Conservation (phyloP, 1,284 basidiomycete species). For the Mycosarcoma mackinlayi region DNA sequence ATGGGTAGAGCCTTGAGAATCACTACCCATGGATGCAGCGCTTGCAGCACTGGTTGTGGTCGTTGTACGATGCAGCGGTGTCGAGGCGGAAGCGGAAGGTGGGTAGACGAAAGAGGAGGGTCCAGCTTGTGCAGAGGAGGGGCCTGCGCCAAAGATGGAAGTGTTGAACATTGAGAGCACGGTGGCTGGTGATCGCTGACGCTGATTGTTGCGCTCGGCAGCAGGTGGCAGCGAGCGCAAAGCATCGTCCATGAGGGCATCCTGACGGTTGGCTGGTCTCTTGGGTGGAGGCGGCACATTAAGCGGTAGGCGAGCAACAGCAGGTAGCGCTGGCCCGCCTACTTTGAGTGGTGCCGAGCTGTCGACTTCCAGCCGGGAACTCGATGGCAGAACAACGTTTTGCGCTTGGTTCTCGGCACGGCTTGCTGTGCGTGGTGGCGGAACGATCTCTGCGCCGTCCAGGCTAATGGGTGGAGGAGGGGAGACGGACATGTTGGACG, state of each 20-base stretch:
- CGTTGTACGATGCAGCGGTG: slow-evolving; percentile 23
- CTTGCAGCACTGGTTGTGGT: slow-evolving; percentile 19
- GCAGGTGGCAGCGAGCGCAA: slow-evolving; percentile 47
- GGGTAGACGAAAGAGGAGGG: slow-evolving; percentile 23
- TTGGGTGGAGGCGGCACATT: slow-evolving; percentile 35
- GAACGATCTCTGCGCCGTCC: neutral
- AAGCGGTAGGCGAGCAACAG: slow-evolving; percentile 21
- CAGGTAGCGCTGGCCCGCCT: slow-evolving; percentile 15
- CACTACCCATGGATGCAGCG: slow-evolving; percentile 3
- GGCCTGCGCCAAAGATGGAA: slow-evolving; percentile 8
- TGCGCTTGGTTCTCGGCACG: neutral
- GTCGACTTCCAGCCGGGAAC: no score
- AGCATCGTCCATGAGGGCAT: slow-evolving; percentile 48
- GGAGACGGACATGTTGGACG: slow-evolving; percentile 12
- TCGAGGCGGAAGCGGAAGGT: slow-evolving; percentile 9
- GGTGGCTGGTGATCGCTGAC: slow-evolving; percentile 30
- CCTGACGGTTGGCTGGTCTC: slow-evolving; percentile 28
- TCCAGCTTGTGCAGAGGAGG: slow-evolving; percentile 6
- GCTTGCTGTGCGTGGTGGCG: neutral
- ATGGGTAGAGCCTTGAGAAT: slow-evolving; percentile 25
- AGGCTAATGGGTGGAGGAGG: slow-evolving; percentile 12
- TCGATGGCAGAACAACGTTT: neutral
- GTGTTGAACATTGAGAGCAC: slow-evolving; percentile 41
- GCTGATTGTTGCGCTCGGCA: slow-evolving; percentile 21
- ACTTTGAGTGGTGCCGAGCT: neutral